Conservation (phyloP, 1,284 basidiomycete species). For the Pterulicium gracile region DNA sequence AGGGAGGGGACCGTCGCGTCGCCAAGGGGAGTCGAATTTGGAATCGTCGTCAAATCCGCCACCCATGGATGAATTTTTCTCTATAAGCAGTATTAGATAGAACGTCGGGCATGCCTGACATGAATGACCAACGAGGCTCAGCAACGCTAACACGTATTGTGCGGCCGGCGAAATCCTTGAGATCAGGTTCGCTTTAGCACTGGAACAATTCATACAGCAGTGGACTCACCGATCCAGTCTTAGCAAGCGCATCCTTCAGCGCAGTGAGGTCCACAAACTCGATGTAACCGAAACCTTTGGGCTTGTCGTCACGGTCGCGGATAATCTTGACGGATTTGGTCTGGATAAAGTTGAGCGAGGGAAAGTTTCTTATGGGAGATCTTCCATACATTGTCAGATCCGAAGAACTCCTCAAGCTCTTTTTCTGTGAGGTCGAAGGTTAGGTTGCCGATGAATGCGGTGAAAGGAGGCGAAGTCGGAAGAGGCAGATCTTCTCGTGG, state of each 20-base stretch:
- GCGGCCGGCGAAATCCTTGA: constrained; percentile 65
- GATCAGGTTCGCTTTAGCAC: constrained; percentile 6
- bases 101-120: no score
- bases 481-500: constrained; percentile 87
- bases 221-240: constrained; percentile 57
- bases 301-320: constrained; percentile 82
- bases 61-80: no score
- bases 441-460: constrained; percentile 93
- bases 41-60: constrained; percentile 49
- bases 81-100: no score
- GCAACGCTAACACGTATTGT: constrained; percentile 88
- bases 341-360: constrained; percentile 22
- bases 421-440: constrained; percentile 85
- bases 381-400: constrained; percentile 47
- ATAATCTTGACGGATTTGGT: constrained; percentile 88
- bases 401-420: constrained; percentile 80
- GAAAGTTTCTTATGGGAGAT: constrained; percentile 5
- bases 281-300: constrained; percentile 97
- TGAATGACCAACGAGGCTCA: constrained; percentile 43
- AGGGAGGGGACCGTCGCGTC: constrained; percentile 83
- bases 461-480: constrained; percentile 92
- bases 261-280: constrained; percentile 83
- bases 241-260: constrained; percentile 73
- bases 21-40: constrained; percentile 76
- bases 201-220: no score